These are phyloP conservation scores for Mucor sp. DNA, from an alignment of 371 early-diverging fungal genomes.

Conservation along the genomic window DNA sequence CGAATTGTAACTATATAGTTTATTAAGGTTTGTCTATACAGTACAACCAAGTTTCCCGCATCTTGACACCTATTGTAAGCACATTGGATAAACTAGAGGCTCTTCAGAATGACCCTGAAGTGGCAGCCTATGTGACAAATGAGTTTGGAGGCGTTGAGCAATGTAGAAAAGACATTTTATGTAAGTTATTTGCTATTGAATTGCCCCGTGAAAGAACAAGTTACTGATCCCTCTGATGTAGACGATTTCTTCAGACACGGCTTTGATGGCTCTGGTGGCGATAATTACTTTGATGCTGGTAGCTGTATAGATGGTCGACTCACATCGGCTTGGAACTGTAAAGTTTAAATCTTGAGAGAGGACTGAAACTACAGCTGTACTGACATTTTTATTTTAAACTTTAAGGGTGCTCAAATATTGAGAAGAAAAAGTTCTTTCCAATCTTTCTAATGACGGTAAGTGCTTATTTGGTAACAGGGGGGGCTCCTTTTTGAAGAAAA, in stretches of 20 bases:
- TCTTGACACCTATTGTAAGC: slow-evolving; percentile 84
- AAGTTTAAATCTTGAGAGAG: slow-evolving; percentile 1
- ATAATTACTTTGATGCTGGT: slow-evolving; percentile 95
- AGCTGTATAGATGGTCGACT: slow-evolving; percentile 96
- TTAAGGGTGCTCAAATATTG: slow-evolving; percentile 84
- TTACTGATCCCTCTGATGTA: background rate
- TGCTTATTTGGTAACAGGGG: background rate
- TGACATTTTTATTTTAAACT: background rate
- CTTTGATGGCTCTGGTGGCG: slow-evolving; percentile 96
- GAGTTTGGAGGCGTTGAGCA: slow-evolving; percentile 69
- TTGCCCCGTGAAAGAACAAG: background rate
- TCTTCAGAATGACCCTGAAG: slow-evolving; percentile 53
- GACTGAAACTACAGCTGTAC: background rate
- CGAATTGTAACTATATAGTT: background rate
- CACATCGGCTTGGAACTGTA: slow-evolving; percentile 94
- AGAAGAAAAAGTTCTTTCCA: slow-evolving; percentile 93
- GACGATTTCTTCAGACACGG: slow-evolving; percentile 94
- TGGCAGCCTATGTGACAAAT: slow-evolving; percentile 66
- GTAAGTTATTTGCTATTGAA: slow-evolving; percentile 22
- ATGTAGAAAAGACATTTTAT: slow-evolving; percentile 73
- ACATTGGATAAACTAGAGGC: slow-evolving; percentile 76
- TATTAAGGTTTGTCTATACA: slow-evolving; percentile 1
- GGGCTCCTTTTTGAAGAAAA: background rate
- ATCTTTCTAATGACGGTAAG: slow-evolving; percentile 82
- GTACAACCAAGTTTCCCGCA: slow-evolving; percentile 96